A percentile compares a stretch with the other conserved stretches of the same genome.
These are phyloP conservation scores for Pseudozyma pruni DNA, from an alignment of 1,284 basidiomycete genomes.

Conservation along the genomic window DNA sequence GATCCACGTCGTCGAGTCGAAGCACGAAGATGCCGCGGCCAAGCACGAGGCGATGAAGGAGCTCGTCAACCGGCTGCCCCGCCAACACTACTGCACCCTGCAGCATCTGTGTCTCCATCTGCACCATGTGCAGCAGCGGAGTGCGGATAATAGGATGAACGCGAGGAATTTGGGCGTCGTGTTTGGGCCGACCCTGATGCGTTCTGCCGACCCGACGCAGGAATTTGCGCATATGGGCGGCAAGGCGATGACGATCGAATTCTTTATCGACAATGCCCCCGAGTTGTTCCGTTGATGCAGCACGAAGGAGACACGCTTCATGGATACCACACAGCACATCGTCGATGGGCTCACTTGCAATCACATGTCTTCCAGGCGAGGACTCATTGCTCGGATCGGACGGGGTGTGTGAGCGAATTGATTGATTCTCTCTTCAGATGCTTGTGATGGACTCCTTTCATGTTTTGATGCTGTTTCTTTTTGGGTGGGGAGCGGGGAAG, in stretches of 20 bases:
- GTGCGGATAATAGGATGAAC: constrained; percentile 87
- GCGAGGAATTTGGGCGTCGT: constrained; percentile 98
- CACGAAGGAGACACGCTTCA: too few relatives aligned
- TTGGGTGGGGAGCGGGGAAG: not conserved
- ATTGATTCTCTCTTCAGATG: constrained; percentile 1
- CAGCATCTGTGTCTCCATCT: constrained; percentile 86
- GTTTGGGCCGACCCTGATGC: constrained; percentile 95
- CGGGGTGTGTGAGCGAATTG: not conserved
- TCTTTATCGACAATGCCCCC: constrained; percentile 41
- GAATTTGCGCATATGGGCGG: constrained; percentile 98
- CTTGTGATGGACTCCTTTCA: constrained; percentile 9
- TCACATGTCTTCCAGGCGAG: too few relatives aligned
- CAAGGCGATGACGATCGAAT: constrained; percentile 79
- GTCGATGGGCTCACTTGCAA: too few relatives aligned
- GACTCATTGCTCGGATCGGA: too few relatives aligned
- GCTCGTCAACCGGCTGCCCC: constrained; percentile 81
- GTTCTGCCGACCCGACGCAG: constrained; percentile 82
- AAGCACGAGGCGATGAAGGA: constrained; percentile 69
- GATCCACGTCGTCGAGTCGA: constrained; percentile 68
- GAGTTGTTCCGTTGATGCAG: constrained; percentile 19
- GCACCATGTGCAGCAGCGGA: constrained; percentile 69
- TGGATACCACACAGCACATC: too few relatives aligned
- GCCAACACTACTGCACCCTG: constrained; percentile 87
- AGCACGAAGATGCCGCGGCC: constrained; percentile 10
- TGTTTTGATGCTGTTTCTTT: constrained; percentile 4